Percentiles rank a stretch among this genome's conserved stretches.
Evolutionary conservation across 1,284 basidiomycete species (phyloP).

Genomic region (Phenoliferia sp.): DNA sequence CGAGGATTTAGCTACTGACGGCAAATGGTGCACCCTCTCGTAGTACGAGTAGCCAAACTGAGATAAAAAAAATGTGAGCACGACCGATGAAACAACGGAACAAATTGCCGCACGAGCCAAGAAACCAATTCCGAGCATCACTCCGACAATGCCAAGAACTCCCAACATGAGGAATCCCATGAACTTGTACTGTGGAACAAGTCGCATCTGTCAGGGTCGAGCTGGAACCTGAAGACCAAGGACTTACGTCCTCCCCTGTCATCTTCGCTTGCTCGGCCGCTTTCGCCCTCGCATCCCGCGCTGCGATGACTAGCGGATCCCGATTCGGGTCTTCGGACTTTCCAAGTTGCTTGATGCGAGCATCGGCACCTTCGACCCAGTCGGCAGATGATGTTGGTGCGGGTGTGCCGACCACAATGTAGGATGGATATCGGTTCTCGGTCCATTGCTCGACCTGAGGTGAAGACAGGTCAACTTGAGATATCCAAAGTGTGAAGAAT

Average conservation of each 20-base stretch:
- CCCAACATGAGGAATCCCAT: conserved; percentile 13
- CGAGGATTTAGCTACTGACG: background rate
- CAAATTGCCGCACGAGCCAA: background rate
- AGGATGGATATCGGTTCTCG: conserved; percentile 49
- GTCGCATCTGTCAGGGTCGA: background rate
- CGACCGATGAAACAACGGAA: background rate
- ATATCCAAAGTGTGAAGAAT: background rate
- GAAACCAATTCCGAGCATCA: conserved; percentile 12
- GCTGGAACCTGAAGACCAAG: background rate
- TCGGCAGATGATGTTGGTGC: conserved; percentile 23
- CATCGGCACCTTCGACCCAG: conserved; percentile 28
- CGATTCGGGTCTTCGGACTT: conserved; percentile 6
- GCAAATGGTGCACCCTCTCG: conserved; percentile 11
- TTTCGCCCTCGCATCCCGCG: conserved; percentile 10
- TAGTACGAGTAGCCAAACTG: conserved; percentile 11
- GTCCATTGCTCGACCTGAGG: conserved; percentile 82
- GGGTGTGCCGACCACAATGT: conserved; percentile 21
- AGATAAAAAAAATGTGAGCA: background rate
- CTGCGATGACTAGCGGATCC: conserved; percentile 15
- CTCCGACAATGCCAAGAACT: conserved; percentile 13
- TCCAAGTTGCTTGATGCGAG: conserved; percentile 28
- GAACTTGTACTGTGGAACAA: conserved; percentile 19
- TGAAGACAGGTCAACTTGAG: background rate
- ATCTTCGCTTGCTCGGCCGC: conserved; percentile 9
- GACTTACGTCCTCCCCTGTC: conserved; percentile 24